Evolutionary conservation across 805 yeast species (phyloP), one percentile per base, ranked within the genome.

Genomic region (Deakozyma indianensis): DNA sequence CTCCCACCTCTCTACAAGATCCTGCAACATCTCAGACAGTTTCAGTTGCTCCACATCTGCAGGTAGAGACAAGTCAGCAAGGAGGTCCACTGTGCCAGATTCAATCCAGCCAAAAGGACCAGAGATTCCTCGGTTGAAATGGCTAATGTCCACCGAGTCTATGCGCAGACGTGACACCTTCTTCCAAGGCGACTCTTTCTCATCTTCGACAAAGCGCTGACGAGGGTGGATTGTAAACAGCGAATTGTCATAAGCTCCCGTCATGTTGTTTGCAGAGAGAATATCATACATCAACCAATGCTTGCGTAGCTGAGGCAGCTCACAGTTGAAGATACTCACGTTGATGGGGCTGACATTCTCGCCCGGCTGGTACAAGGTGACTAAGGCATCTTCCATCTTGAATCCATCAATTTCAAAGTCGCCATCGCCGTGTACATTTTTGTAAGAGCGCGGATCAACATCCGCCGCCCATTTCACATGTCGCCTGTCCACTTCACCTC

Each of bases 101-200:
- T 85, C 78, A 46, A 92, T 90, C 99, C 99, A 92, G 4, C 97
- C 96, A 62, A 92, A 86, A 11, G 97, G 95, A 0, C 99, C 98
- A 3, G 54, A 54, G 47, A 84, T 73, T 0, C 96, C 97, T 1
- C 84, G 75, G 58, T 92, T 92, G 47, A 92, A 64, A 62, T 92
- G 97, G 53, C 90, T 95, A 32, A 92, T 74, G 56, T 78, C 80
- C 46, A 92, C 73, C 23, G 86, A 78, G 58, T 92, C 97, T 29
- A 88, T 80, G 43, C 97, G 67, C 50, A 86, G 70, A 41, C 96
- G 69, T 1, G 90, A 85, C 11, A 83, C 75, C 47, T 80, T 69
- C 49, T 71, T 70, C 78, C 80, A 74, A 9, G 70, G 68, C 4
- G 59, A 54, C 28, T 50, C 50, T 44, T 46, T 44, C 16, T 60